Evolutionary conservation across 2,329 filamentous ascomycete genomes (phyloP), one percentile per base, ranked within the genome.

Genomic region (Aspergillus sclerotialis): DNA sequence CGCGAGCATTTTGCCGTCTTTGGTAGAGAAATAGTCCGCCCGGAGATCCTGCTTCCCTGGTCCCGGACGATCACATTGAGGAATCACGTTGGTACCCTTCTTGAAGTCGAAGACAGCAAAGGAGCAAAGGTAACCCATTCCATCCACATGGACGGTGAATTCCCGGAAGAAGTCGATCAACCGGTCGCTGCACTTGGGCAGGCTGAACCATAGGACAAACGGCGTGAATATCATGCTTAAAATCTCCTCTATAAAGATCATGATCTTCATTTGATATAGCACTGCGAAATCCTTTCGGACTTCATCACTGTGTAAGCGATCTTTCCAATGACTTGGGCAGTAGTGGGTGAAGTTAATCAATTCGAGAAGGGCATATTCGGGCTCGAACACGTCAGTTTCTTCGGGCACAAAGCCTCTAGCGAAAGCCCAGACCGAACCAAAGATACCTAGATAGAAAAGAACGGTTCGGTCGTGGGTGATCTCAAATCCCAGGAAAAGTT

Each of bases 61-160:
- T 5, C 51, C 53, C 18, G 44, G 49, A n/a, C 48, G 53, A 18
- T 61, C 46, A 38, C 63, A 61, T 46, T 65, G 64, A n/a, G 63
- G 60, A 26, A 65, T 63, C 44, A 72, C 72, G 30, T 76, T 72
- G 14, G 81, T 71, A 15, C 81, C 84, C 57, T 88, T 90, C 60
- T 94, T 89, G 65, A 96, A 96, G 44, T 95, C 86, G 52, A 98
- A 98, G 23, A 94, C 87, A 3, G 92, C 92, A 64, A 95, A 96
- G 1, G 90, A 95, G 61, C 92, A 98, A 8, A 96, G 87, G 46
- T 95, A 90, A 14, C 92, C 92, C 23, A 98, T 74, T 0, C 92
- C 92, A 53, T 98, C 92, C 11, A 98, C 90, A 49, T 98, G 89
- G 14, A 98, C 80, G 0, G 92, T 96, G 49, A 96, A 95, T 56